A percentile compares a stretch with the other conserved stretches of the same genome.
Evolutionary conservation across 2,329 filamentous ascomycete species (phyloP).

Genomic region (Fusarium tanahbumbuense): DNA sequence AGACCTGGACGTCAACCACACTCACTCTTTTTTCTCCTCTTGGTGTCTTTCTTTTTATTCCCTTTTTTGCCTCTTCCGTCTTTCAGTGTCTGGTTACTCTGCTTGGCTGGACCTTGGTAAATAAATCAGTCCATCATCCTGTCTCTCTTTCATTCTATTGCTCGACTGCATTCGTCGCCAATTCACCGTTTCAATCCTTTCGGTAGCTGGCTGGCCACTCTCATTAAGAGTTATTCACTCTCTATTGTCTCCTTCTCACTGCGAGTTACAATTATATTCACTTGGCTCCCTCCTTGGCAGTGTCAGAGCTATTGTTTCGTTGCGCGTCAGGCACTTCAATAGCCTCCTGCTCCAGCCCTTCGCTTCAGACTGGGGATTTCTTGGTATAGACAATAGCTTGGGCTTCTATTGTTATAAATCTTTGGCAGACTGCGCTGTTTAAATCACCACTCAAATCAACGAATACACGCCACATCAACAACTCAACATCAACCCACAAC

Average conservation of each 20-base stretch:
- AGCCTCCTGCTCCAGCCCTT: constrained; percentile 29
- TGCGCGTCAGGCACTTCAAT: constrained; percentile 12
- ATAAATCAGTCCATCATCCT: constrained; percentile 11
- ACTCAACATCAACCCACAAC: not conserved
- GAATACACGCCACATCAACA: constrained; percentile 16
- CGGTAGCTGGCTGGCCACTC: constrained; percentile 48
- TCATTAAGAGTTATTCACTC: constrained; percentile 5
- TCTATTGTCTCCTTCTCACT: constrained; percentile 30
- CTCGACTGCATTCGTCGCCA: constrained; percentile 32
- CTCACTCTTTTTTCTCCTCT: constrained; percentile 13
- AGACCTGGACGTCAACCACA: constrained; percentile 26
- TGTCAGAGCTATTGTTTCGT: constrained; percentile 22
- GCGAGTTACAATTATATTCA: constrained; percentile 15
- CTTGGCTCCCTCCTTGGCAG: constrained; percentile 39
- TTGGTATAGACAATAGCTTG: constrained; percentile 33
- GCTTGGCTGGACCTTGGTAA: constrained; percentile 10
- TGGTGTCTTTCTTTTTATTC: constrained; percentile 3
- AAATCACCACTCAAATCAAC: not conserved
- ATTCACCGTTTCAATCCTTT: constrained; percentile 50
- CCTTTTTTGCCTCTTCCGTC: constrained; percentile 24
- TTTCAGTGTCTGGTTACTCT: constrained; percentile 42
- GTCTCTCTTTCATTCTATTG: constrained; percentile 13
- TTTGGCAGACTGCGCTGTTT: not conserved
- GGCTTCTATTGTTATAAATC: constrained; percentile 33
- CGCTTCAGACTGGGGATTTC: constrained; percentile 27